Percentiles rank a stretch among this genome's conserved stretches.
These are phyloP conservation scores for Zychaea mexicana DNA, from an alignment of 371 early-diverging fungal genomes.

Conservation along the genomic window DNA sequence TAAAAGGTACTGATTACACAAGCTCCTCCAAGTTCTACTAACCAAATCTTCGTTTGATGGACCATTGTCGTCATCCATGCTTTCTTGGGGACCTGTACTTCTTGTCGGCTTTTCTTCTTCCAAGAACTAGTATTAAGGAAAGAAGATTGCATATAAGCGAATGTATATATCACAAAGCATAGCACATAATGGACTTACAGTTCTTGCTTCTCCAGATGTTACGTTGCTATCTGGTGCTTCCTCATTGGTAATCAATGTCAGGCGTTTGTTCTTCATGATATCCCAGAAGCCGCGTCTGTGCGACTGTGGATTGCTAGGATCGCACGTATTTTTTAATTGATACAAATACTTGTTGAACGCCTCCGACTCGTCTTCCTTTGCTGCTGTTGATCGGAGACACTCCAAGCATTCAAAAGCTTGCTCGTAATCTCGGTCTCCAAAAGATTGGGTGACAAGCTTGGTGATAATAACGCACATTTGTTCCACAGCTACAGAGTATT, in stretches of 20 bases:
- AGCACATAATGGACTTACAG: conserved; percentile 17
- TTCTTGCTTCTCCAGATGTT: conserved; percentile 28
- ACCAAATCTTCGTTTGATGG: background rate
- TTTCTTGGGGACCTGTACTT: background rate
- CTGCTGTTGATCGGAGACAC: conserved; percentile 45
- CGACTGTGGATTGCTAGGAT: conserved; percentile 17
- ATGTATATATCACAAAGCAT: background rate
- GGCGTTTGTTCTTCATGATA: conserved; percentile 19
- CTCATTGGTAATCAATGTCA: conserved; percentile 41
- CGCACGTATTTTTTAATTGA: conserved; percentile 28
- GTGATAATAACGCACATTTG: conserved; percentile 59
- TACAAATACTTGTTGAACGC: conserved; percentile 45
- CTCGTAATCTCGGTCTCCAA: conserved; percentile 55
- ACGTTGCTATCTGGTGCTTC: conserved; percentile 37
- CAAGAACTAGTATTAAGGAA: background rate
- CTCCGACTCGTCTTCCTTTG: conserved; percentile 39
- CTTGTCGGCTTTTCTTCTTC: background rate
- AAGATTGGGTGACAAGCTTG: conserved; percentile 50
- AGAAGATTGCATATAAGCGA: background rate
- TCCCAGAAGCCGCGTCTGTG: conserved; percentile 43
- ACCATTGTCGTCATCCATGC: background rate
- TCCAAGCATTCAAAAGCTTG: conserved; percentile 57
- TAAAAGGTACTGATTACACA: no score
- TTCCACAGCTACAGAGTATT: conserved; percentile 41
- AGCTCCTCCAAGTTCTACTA: background rate